Percentiles rank a stretch among this genome's conserved stretches.
phyloP scores from a whole-genome alignment of 441 rosid genomes.

The Corymbia calophylla region DNA sequence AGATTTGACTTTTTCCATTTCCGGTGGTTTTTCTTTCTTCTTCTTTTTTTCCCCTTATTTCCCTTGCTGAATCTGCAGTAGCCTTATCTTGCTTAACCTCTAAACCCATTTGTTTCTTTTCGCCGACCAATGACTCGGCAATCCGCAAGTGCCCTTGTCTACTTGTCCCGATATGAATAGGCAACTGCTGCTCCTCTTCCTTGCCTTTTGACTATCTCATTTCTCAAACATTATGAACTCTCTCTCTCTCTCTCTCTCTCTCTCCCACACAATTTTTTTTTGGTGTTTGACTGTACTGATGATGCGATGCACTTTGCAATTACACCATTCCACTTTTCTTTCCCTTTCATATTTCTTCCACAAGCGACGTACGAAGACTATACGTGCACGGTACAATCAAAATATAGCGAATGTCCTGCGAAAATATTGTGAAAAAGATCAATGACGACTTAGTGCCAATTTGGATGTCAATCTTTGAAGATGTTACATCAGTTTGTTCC shows the following conservation, averaged over 20 bases:
- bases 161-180: constrained; percentile 57
- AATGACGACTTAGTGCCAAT: not conserved
- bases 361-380: not conserved
- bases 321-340: not conserved
- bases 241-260: not conserved
- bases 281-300: constrained; percentile 2
- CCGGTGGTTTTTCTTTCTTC: not conserved
- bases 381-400: not conserved
- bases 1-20: constrained; percentile 6
- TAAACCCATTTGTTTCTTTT: constrained; percentile 3
- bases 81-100: not conserved
- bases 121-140: constrained; percentile 48
- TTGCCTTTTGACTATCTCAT: constrained; percentile 30
- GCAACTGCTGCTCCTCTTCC: constrained; percentile 24
- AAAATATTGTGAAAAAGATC: not conserved
- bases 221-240: not conserved
- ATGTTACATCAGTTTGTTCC: not conserved
- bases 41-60: not conserved
- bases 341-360: not conserved
- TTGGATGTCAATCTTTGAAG: not conserved
- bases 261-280: not conserved
- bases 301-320: not conserved
- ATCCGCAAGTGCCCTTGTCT: constrained; percentile 28
- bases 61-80: not conserved
- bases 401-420: not conserved